Base-by-base conservation (phyloP, 2,329 filamentous ascomycete species). In the Botrytis byssoidea region DNA sequence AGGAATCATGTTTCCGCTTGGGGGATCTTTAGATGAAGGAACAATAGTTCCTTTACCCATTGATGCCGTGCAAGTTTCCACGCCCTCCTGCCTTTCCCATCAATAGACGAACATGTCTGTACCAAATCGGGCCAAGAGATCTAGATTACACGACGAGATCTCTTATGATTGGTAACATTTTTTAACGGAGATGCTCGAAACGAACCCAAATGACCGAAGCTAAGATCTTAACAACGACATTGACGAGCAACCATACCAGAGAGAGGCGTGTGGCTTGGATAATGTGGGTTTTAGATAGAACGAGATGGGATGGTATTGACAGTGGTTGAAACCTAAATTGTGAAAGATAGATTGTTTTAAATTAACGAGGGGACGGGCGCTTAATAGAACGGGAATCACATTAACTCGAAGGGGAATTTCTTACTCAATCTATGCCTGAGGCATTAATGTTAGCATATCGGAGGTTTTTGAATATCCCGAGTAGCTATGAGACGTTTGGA, bases 291-390 rank as follows among this genome's bases (percentile, higher is more conserved):
- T 66, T 18, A 48, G 14, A 20, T 66, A 51, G 32, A 66, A 40
- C 40, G 42, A 44, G 22, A 55, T 40, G 4, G 32, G 32, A 55
- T 40, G 46, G 25, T 29, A 40, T 40, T 29, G 18, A 55, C 25
- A 22, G 4, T 12, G 14, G 35, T 18, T 29, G 61, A 64, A 64
- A 64, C 37, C 7, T 44, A 29, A 64, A 42, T 44, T 40, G 18
- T 68, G 65, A 18, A 68, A 68, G 16, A 55, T 68, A 55, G 46
- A 51, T 40, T 67, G 32, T 4, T 67, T 51, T 37, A 51, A n/a
- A 22, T 67, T 40, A 55, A 8, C 29, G 46, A 68, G 22, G 65
- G 25, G 60, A 46, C 14, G 22, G 18, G 46, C 46, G 32, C 46
- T 40, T 66, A 51, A 5, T 12, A 32, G 14, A 48, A n/a, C 7